A percentile compares a stretch with the other conserved stretches of the same genome.
Evolutionary conservation across 176 grass and related monocot genomes (phyloP).

Genomic region (Calamus simplicifolius): DNA sequence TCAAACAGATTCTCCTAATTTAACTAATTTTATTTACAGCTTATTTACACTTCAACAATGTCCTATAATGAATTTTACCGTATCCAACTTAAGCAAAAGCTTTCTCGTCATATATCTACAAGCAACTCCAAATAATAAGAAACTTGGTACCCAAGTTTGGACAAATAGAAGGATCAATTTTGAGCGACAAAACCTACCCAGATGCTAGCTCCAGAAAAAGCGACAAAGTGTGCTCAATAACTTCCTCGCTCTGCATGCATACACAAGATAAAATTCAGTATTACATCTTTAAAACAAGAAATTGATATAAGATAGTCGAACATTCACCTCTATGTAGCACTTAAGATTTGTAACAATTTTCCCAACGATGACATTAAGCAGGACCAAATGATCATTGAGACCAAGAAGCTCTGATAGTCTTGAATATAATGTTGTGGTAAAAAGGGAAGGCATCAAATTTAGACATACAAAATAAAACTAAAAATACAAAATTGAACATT

Average conservation of each 20-base stretch:
- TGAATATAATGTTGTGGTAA: constrained; percentile 88
- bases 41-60: too few relatives aligned
- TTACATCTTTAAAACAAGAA: constrained; percentile 19
- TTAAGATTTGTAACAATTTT: constrained; percentile 98
- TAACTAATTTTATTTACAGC: too few relatives aligned
- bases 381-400: constrained; percentile 93
- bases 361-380: constrained; percentile 94
- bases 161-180: constrained; percentile 3
- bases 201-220: constrained; percentile 91
- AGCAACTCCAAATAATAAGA: constrained; percentile 28
- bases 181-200: constrained; percentile 47
- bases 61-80: constrained; percentile 90
- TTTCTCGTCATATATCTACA: constrained; percentile 98
- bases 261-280: constrained; percentile 27
- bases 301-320: constrained; percentile 18
- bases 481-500: neutral
- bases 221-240: constrained; percentile 89
- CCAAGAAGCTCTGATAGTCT: constrained; percentile 97
- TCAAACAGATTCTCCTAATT: too few relatives aligned
- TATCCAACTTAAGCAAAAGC: constrained; percentile 89
- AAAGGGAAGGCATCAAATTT: constrained; percentile 15
- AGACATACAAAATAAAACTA: constrained; percentile 17
- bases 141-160: constrained; percentile 7
- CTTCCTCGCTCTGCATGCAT: constrained; percentile 71
- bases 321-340: constrained; percentile 73